A percentile compares a stretch with the other conserved stretches of the same genome.
Evolutionary conservation across 2,329 filamentous ascomycete genomes (phyloP).

Genomic region (Pseudogymnoascus sp.): DNA sequence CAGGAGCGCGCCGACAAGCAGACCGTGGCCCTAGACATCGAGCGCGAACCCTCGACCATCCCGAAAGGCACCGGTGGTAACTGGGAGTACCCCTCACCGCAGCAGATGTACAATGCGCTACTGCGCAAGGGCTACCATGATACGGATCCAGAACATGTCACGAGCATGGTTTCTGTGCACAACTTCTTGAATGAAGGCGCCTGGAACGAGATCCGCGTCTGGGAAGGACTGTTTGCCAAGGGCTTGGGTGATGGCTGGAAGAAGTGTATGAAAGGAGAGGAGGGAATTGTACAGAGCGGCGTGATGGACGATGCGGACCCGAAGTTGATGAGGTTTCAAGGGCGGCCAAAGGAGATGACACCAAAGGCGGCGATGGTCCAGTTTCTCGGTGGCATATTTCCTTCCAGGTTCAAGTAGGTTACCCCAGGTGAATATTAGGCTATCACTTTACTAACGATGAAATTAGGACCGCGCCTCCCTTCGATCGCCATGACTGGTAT

Average conservation of each 20-base stretch:
- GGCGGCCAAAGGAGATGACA: conserved; percentile 78
- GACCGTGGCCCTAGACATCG: conserved; percentile 63
- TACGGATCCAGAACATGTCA: conserved; percentile 85
- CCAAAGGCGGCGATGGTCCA: conserved; percentile 85
- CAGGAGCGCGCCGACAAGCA: conserved; percentile 71
- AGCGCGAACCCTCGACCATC: conserved; percentile 80
- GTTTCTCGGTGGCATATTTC: conserved; percentile 70
- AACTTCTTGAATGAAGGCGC: conserved; percentile 98
- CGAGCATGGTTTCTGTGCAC: conserved; percentile 95
- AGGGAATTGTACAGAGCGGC: conserved; percentile 41
- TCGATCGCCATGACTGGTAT: conserved; percentile 97
- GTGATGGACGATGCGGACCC: conserved; percentile 50
- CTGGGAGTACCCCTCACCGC: conserved; percentile 97
- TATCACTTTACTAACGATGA: conserved; percentile 13
- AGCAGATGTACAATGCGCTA: conserved; percentile 99
- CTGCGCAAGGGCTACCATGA: conserved; percentile 92
- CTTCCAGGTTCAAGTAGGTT: conserved; percentile 65
- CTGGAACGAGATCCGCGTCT: conserved; percentile 89
- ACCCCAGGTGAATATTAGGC: not conserved
- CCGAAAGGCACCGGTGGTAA: conserved; percentile 75
- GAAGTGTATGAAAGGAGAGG: conserved; percentile 65
- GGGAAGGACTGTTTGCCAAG: conserved; percentile 77
- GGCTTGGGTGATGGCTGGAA: conserved; percentile 67
- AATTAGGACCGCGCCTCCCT: conserved; percentile 68
- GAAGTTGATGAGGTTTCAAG: conserved; percentile 77